A percentile compares a stretch with the other conserved stretches of the same genome.
phyloP scores from a whole-genome alignment of 805 yeast genomes.

The Jamesozyma spencerorum region DNA sequence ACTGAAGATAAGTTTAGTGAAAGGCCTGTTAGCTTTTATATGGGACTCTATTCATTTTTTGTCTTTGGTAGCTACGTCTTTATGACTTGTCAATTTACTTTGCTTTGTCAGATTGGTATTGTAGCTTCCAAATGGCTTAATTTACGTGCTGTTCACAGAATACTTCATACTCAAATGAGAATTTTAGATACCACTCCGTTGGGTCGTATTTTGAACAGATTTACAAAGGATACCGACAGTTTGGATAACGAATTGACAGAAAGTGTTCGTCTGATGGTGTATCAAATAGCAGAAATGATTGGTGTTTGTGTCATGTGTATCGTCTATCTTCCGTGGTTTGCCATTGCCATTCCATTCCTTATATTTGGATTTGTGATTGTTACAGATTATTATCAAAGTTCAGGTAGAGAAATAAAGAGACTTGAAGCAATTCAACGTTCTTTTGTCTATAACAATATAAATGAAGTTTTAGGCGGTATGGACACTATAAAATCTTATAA shows the following conservation, averaged over 20 bases:
- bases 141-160: conserved; percentile 46
- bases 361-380: conserved; percentile 35
- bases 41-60: conserved; percentile 66
- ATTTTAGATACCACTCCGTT: conserved; percentile 80
- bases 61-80: conserved; percentile 40
- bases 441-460: conserved; percentile 42
- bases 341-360: conserved; percentile 57
- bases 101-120: conserved; percentile 35
- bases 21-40: conserved; percentile 49
- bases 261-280: conserved; percentile 52
- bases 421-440: conserved; percentile 45
- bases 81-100: conserved; percentile 28
- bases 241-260: conserved; percentile 73
- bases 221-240: conserved; percentile 80
- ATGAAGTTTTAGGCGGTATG: conserved; percentile 42
- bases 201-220: conserved; percentile 78
- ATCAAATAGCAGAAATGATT: conserved; percentile 43
- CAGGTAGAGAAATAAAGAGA: conserved; percentile 44
- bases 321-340: conserved; percentile 70
- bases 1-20: conserved; percentile 43
- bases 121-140: conserved; percentile 52
- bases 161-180: conserved; percentile 73
- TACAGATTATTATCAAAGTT: conserved; percentile 39
- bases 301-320: conserved; percentile 65
- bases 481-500: conserved; percentile 39